These are phyloP conservation scores for Zygotorulaspora sp. DNA, from an alignment of 805 yeast species.

Conservation along the genomic window DNA sequence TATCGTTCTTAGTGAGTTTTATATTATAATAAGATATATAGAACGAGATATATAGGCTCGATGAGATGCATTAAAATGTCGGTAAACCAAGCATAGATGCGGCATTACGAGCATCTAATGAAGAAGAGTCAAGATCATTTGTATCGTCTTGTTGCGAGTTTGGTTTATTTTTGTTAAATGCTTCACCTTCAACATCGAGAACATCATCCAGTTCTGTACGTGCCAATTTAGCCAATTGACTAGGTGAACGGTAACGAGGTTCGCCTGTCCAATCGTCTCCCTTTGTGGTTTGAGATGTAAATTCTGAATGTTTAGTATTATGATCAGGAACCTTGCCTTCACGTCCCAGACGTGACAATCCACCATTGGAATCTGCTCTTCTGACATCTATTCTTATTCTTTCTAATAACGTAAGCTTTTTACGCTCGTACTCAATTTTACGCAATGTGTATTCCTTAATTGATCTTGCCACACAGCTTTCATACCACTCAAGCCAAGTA, in stretches of 20 bases:
- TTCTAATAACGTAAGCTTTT: constrained; percentile 69
- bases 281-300: constrained; percentile 41
- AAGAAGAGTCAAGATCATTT: constrained; percentile 1
- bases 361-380: constrained; percentile 70
- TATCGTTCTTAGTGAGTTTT: background rate
- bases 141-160: background rate
- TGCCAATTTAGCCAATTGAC: constrained; percentile 17
- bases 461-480: constrained; percentile 47
- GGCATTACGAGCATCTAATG: constrained; percentile 76
- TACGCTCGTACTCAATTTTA: constrained; percentile 81
- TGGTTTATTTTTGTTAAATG: background rate
- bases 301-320: constrained; percentile 12
- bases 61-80: constrained; percentile 47
- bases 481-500: constrained; percentile 51
- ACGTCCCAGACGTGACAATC: constrained; percentile 71
- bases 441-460: constrained; percentile 60
- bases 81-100: constrained; percentile 76
- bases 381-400: constrained; percentile 67
- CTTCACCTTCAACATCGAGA: constrained; percentile 29
- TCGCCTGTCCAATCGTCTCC: constrained; percentile 64
- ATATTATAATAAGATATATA: background rate
- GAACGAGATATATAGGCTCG: too few relatives aligned
- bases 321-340: constrained; percentile 9
- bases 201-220: constrained; percentile 28
- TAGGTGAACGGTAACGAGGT: constrained; percentile 30